A percentile compares a stretch with the other conserved stretches of the same genome.
phyloP scores from a whole-genome alignment of 2,329 filamentous ascomycete species.

The Ophiostoma piceae region DNA sequence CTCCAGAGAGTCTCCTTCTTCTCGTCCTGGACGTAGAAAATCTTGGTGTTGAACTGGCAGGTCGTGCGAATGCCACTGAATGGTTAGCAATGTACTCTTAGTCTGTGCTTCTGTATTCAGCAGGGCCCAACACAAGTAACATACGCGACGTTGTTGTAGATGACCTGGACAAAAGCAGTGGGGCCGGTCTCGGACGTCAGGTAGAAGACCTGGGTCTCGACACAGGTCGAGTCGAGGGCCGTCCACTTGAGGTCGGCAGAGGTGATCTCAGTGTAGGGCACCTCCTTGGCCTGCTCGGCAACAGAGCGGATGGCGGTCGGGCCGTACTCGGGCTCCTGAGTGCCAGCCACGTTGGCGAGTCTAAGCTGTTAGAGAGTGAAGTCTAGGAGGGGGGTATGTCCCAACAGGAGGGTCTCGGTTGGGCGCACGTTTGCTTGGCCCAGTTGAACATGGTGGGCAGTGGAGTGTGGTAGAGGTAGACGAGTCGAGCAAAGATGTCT shows the following conservation, averaged over 20 bases:
- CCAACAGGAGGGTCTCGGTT: not conserved
- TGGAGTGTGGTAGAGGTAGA: slow-evolving; percentile 8
- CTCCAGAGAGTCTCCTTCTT: slow-evolving; percentile 76
- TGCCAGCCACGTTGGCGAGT: slow-evolving; percentile 79
- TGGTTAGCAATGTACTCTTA: not conserved
- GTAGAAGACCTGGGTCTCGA: slow-evolving; percentile 96
- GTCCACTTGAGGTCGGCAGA: slow-evolving; percentile 79
- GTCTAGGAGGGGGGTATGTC: not conserved
- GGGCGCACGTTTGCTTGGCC: slow-evolving; percentile 79
- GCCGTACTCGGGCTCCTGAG: slow-evolving; percentile 93
- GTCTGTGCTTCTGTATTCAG: no score
- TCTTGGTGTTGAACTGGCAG: slow-evolving; percentile 88
- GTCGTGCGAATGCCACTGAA: slow-evolving; percentile 80
- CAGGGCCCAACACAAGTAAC: not conserved
- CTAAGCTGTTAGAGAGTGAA: slow-evolving; percentile 35
- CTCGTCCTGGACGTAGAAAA: slow-evolving; percentile 68
- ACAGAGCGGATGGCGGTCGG: slow-evolving; percentile 82
- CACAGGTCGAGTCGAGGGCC: slow-evolving; percentile 73
- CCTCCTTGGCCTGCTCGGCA: slow-evolving; percentile 69
- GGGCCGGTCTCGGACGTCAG: slow-evolving; percentile 72
- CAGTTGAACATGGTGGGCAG: slow-evolving; percentile 73
- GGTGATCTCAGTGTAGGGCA: slow-evolving; percentile 72
- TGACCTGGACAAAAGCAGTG: slow-evolving; percentile 77
- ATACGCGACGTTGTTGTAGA: slow-evolving; percentile 96
- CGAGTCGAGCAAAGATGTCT: not conserved